phyloP scores from a whole-genome alignment of 75 land plant genomes.

The Picea glauca region DNA sequence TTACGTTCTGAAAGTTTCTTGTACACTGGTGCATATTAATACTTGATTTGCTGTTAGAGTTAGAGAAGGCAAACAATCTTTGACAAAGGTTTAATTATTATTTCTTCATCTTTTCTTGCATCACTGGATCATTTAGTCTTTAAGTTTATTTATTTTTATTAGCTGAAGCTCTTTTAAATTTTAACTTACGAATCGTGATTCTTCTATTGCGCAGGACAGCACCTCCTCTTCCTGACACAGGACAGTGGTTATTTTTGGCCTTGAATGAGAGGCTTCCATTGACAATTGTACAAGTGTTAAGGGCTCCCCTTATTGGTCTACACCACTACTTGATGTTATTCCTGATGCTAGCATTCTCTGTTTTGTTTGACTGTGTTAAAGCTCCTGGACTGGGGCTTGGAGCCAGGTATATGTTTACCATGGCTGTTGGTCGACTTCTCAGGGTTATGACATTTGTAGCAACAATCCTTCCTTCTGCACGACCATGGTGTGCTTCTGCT shows the following conservation, averaged over 20 bases:
- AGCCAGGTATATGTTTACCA: slow-evolving; percentile 91
- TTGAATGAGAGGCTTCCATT: slow-evolving; percentile 82
- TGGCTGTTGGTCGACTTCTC: slow-evolving; percentile 88
- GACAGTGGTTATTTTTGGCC: slow-evolving; percentile 82
- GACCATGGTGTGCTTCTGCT: slow-evolving; percentile 92
- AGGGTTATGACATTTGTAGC: slow-evolving; percentile 78
- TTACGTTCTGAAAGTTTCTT: not conserved
- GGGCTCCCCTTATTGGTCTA: slow-evolving; percentile 77
- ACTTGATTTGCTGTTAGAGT: not conserved
- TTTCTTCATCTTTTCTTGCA: not conserved
- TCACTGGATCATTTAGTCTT: not conserved
- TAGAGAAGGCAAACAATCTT: not conserved
- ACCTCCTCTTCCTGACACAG: slow-evolving; percentile 89
- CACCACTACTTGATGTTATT: slow-evolving; percentile 93
- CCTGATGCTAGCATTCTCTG: slow-evolving; percentile 88
- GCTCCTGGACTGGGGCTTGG: slow-evolving; percentile 92
- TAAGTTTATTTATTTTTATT: not conserved
- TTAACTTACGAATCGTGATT: not conserved
- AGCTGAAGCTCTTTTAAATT: not conserved
- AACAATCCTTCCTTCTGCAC: slow-evolving; percentile 85
- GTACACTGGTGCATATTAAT: not conserved
- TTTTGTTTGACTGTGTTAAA: slow-evolving; percentile 73
- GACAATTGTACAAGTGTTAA: slow-evolving; percentile 46
- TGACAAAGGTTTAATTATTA: not conserved
- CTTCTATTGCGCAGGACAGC: slow-evolving; percentile 45